These are phyloP conservation scores for Cordyceps sp. DNA, from an alignment of 2,329 filamentous ascomycete species.

Conservation along the genomic window DNA sequence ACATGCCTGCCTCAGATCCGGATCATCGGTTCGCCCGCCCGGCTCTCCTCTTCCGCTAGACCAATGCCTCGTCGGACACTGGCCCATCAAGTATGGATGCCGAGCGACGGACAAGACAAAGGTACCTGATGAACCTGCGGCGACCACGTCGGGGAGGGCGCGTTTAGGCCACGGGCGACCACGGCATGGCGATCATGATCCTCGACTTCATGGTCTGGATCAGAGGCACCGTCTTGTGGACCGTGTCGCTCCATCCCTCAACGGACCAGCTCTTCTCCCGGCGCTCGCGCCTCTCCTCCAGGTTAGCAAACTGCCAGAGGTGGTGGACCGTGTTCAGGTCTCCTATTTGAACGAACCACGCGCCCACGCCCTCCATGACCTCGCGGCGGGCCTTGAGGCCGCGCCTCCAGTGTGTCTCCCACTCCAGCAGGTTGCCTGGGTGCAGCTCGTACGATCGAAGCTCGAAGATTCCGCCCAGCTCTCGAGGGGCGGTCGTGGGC, in stretches of 20 bases:
- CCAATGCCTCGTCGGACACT: too few relatives aligned
- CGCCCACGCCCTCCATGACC: conserved; percentile 96
- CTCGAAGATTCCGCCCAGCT: conserved; percentile 87
- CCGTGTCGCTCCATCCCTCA: conserved; percentile 91
- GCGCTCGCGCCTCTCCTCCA: conserved; percentile 80
- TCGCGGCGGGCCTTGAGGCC: conserved; percentile 81
- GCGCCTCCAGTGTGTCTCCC: conserved; percentile 96
- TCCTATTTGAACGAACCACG: conserved; percentile 97
- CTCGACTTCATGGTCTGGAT: conserved; percentile 95
- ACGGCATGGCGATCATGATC: conserved; percentile 86
- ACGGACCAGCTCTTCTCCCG: conserved; percentile 92
- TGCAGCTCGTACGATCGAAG: conserved; percentile 92
- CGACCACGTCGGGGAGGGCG: too few relatives aligned
- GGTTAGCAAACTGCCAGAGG: conserved; percentile 93
- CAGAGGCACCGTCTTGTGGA: conserved; percentile 94
- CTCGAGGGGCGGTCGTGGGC: conserved; percentile 82
- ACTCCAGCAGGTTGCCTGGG: conserved; percentile 89
- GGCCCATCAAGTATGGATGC: too few relatives aligned
- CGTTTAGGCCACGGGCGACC: conserved; percentile 74
- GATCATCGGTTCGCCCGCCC: too few relatives aligned
- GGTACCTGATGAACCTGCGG: too few relatives aligned
- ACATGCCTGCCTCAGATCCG: too few relatives aligned
- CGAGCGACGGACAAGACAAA: too few relatives aligned
- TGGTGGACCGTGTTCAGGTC: conserved; percentile 97
- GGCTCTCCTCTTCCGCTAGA: too few relatives aligned